Evolutionary conservation across 1,139 yeast species (phyloP).

Genomic region (Pichia cactophila): DNA sequence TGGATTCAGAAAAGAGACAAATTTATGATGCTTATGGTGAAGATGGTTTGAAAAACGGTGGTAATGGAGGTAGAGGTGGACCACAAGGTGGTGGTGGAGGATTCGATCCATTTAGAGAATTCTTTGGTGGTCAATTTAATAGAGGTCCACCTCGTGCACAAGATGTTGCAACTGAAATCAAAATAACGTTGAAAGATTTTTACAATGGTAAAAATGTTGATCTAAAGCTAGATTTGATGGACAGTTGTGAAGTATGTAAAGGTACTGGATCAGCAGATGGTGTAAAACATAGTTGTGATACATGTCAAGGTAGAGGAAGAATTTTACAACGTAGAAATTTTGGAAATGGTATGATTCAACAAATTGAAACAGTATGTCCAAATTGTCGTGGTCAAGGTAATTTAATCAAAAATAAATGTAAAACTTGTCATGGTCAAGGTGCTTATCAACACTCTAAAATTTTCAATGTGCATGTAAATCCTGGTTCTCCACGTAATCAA

Average conservation of each 20-base stretch:
- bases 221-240: constrained; percentile 61
- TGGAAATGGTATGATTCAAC: constrained; percentile 88
- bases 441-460: constrained; percentile 49
- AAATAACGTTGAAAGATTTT: constrained; percentile 55
- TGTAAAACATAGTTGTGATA: constrained; percentile 50
- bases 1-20: constrained; percentile 63
- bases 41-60: constrained; percentile 57
- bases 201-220: constrained; percentile 60
- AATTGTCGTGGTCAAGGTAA: constrained; percentile 74
- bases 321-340: constrained; percentile 62
- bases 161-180: constrained; percentile 50
- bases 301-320: constrained; percentile 73
- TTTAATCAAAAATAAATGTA: constrained; percentile 55
- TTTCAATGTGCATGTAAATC: constrained; percentile 55
- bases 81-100: constrained; percentile 40
- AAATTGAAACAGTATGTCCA: constrained; percentile 72
- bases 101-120: constrained; percentile 30
- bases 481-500: constrained; percentile 62
- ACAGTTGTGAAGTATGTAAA: constrained; percentile 65
- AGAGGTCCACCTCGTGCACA: constrained; percentile 47
- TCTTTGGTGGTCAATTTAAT: constrained; percentile 14
- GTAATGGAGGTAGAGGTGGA: constrained; percentile 23
- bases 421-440: constrained; percentile 62
- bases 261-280: constrained; percentile 88
- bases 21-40: constrained; percentile 78